A percentile compares a stretch with the other conserved stretches of the same genome.
These are phyloP conservation scores for slime mould (Dictyostelium discoideum) DNA, from an alignment of 78 protist genomes.

Conservation along the genomic window dicty_2.7 NC_007089.4:4645501-4646000, in stretches of 20 bases:
- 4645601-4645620: constrained; percentile 22
- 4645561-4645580: neutral
- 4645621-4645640: constrained; percentile 69
- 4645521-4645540: constrained; percentile 36
- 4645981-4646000: constrained; percentile 47
- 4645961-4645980: constrained; percentile 40
- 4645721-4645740: constrained; percentile 34
- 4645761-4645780: constrained; percentile 55
- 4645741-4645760: constrained; percentile 23
- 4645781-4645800: constrained; percentile 25
- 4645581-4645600: neutral
- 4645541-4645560: constrained; percentile 25
- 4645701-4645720: constrained; percentile 24
- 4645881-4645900: constrained; percentile 11
- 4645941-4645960: neutral
- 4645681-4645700: neutral
- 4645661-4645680: constrained; percentile 26
- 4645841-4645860: constrained; percentile 45
- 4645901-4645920: constrained; percentile 12
- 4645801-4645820: constrained; percentile 29
- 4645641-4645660: constrained; percentile 4
- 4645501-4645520: constrained; percentile 62
- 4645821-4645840: constrained; percentile 6
- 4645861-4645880: constrained; percentile 24
- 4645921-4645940: constrained; percentile 48